phyloP scores from a whole-genome alignment of 2,329 filamentous ascomycete species.

The Ophiostoma perfectum region DNA sequence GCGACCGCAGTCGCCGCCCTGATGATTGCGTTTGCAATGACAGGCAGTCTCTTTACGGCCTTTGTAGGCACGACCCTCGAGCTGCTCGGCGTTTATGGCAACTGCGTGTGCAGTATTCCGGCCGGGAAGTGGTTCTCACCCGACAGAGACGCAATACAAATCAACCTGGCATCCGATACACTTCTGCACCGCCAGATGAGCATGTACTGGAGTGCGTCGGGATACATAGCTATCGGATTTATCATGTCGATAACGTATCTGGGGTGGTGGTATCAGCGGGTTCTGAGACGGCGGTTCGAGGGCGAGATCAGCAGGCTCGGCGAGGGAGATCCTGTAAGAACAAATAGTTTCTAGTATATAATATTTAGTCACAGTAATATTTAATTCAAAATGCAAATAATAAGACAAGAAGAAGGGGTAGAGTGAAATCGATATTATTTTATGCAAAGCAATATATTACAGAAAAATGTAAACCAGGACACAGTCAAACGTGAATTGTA shows the following conservation, averaged over 20 bases:
- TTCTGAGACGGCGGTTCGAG: slow-evolving; percentile 12
- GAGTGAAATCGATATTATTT: too few relatives aligned
- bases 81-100: slow-evolving; percentile 12
- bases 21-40: neutral
- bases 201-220: slow-evolving; percentile 10
- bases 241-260: slow-evolving; percentile 16
- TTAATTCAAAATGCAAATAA: neutral
- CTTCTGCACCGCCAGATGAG: slow-evolving; percentile 16
- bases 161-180: slow-evolving; percentile 15
- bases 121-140: slow-evolving; percentile 12
- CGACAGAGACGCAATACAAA: neutral
- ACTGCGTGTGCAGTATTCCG: slow-evolving; percentile 14
- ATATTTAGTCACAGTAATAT: neutral
- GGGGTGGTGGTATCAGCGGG: slow-evolving; percentile 17
- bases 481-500: neutral
- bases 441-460: too few relatives aligned
- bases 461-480: too few relatives aligned
- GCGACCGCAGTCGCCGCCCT: neutral
- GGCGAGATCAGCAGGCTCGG: slow-evolving; percentile 13
- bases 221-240: slow-evolving; percentile 13
- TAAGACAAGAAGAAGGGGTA: neutral
- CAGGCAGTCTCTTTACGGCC: neutral
- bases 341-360: neutral
- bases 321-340: neutral
- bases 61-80: slow-evolving; percentile 11